Evolutionary conservation across 2,329 filamentous ascomycete genomes (phyloP), one percentile per base, ranked within the genome.

Genomic region (Alternaria ventricosa): DNA sequence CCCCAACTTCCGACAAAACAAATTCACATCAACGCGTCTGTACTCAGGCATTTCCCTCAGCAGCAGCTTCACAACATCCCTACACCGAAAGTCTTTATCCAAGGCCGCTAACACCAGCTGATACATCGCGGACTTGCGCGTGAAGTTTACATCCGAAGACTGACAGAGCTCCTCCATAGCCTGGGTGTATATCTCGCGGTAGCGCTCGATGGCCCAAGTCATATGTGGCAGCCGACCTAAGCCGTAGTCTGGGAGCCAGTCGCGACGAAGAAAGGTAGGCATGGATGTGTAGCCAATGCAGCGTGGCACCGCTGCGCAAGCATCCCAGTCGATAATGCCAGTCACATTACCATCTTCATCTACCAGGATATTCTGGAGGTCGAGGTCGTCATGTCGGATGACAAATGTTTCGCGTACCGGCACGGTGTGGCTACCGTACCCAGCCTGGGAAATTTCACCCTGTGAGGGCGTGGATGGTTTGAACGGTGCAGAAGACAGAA

Each of bases 281-380:
- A 66, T 41, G 5, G 68, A 60, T 0, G 68, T n/a, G 4, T 62
- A 63, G 6, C 69, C 65, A n/a, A 66, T 41, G 36, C 63, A 69
- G 33, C 47, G 68, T 2, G 68, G 70, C 4, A 62, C 70, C 4
- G 62, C 33, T n/a, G 45, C 41, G 10, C 56, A 64, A n/a, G 56
- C 46, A 30, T 71, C 70, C 68, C 70, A 72, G 53, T 72, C 68
- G 11, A 76, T 60, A 12, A 77, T 69, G 5, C 69, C 74, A 11
- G 67, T 71, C 0, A 75, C 62, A 12, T 71, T 61, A 3, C 71
- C 70, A 0, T 47, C 22, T 3, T 55, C 41, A 43, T 72, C 66
- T 11, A 70, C 65, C 2, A 74, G 51, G 30, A 76, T 71, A 49
- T 76, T 76, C 13, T 75, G 69, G 2, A 70, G 58, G 20, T 72